These are phyloP conservation scores for Moesziomyces sp. DNA, from an alignment of 1,284 basidiomycete species.

Conservation along the genomic window DNA sequence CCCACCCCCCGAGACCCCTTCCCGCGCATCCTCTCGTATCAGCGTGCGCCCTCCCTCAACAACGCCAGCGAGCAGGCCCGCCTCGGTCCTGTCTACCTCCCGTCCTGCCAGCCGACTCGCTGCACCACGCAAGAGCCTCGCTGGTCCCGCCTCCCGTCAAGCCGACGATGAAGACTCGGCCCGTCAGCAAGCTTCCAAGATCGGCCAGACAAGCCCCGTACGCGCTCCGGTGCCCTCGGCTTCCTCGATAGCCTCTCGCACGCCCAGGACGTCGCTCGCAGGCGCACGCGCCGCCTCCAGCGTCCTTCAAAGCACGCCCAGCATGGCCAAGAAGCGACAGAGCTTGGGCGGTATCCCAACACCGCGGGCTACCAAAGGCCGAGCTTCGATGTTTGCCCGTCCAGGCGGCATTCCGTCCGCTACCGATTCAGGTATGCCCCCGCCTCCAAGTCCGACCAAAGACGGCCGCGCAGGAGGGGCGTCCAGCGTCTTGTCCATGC, in stretches of 20 bases:
- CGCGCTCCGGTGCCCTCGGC: constrained; percentile 12
- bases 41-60: constrained; percentile 43
- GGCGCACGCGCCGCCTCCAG: constrained; percentile 23
- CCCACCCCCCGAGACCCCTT: constrained; percentile 40
- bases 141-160: constrained; percentile 13
- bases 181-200: constrained; percentile 24
- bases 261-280: constrained; percentile 35
- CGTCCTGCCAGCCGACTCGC: constrained; percentile 42
- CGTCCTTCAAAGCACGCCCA: constrained; percentile 20
- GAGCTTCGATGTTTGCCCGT: constrained; percentile 50
- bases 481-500: constrained; percentile 34
- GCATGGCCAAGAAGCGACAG: constrained; percentile 40
- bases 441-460: constrained; percentile 51
- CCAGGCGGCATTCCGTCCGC: constrained; percentile 19
- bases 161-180: constrained; percentile 32
- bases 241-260: constrained; percentile 23
- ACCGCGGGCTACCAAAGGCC: constrained; percentile 46
- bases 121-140: constrained; percentile 51
- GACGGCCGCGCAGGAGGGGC: constrained; percentile 21
- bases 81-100: constrained; percentile 51
- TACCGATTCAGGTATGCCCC: constrained; percentile 45
- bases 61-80: constrained; percentile 37
- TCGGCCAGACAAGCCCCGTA: constrained; percentile 61
- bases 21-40: constrained; percentile 40
- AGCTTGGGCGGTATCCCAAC: constrained; percentile 47